Conservation (phyloP, 2,329 filamentous ascomycete genomes). For the Alternaria alternata region DNA sequence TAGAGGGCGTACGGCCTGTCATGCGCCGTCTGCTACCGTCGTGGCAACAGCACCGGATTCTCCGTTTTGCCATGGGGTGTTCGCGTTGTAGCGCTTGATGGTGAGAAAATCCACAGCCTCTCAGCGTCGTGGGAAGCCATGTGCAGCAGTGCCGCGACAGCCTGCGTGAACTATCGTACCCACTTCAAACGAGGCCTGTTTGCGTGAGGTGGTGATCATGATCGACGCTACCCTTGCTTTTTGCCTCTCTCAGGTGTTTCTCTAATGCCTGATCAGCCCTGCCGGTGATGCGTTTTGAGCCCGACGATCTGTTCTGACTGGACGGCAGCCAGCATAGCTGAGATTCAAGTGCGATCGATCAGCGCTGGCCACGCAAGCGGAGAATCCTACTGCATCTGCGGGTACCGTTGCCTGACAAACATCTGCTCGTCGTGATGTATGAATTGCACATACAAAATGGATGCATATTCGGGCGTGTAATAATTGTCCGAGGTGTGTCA, state of each 20-base stretch:
- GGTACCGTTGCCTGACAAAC: constrained; percentile 12
- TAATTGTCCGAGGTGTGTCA: constrained; percentile 3
- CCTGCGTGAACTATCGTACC: constrained; percentile 4
- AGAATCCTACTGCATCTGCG: constrained; percentile 9
- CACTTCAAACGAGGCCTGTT: constrained; percentile 32
- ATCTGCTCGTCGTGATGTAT: background rate
- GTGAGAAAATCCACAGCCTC: constrained; percentile 11
- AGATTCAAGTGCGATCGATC: constrained; percentile 30
- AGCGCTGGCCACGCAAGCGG: constrained; percentile 27
- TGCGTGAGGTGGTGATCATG: constrained; percentile 28
- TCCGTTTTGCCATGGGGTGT: constrained; percentile 16
- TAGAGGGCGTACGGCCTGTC: constrained; percentile 7
- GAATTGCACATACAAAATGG: background rate
- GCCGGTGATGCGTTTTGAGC: constrained; percentile 34
- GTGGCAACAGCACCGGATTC: constrained; percentile 33
- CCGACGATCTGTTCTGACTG: constrained; percentile 31
- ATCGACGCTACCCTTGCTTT: constrained; percentile 45
- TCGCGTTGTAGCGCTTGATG: constrained; percentile 21
- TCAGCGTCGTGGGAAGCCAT: constrained; percentile 1
- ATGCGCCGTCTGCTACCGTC: constrained; percentile 29
- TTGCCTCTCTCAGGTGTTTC: constrained; percentile 39
- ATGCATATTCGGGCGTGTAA: background rate
- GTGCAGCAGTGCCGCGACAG: background rate
- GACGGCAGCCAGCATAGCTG: constrained; percentile 16
- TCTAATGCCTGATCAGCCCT: constrained; percentile 46